Evolutionary conservation across 805 yeast genomes (phyloP), one percentile per base, ranked within the genome.

Genomic region (Ogataea minuta): DNA sequence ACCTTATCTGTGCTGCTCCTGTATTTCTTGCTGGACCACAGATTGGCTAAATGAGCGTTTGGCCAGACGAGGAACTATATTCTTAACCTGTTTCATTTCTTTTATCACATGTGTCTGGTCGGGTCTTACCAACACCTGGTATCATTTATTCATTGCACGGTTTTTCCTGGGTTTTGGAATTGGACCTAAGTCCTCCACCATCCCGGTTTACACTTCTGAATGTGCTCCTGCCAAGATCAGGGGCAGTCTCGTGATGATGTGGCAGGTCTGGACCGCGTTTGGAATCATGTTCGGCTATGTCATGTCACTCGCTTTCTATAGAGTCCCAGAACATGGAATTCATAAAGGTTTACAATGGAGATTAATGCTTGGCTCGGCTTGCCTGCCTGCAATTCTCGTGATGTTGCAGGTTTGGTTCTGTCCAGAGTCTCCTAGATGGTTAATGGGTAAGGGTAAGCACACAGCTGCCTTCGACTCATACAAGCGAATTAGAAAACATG

Each of bases 371-470:
- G 85, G 76, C 7, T 74, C 81, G 15, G 88, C 87, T 6, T 68
- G 75, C 67, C 62, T 81, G 26, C 88, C 88, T 1, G 86, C 89
- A 0, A 51, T 79, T 30, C 56, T 76, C 40, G 83, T 81, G 7
- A 61, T 76, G 43, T 51, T 66, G 41, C 87, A 80, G 58, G 73
- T 81, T 33, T 81, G 79, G 23, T 78, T 74, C 54, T 79, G 81
- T 44, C 87, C 88, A 6, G 89, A 81, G 54, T 79, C 85, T 3
- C 89, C 89, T 28, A 71, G 86, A 62, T 81, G 88, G 88, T 67
- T 80, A 44, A 78, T 81, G 84, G 86, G 84, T 62, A 78, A 79
- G 56, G 79, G 69, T 4, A 69, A 83, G 50, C 84, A 79, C 51
- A 24, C 10, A 5, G 86, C 79, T 1, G 83, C 85, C 3, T 80